A percentile compares a stretch with the other conserved stretches of the same genome.
These are phyloP conservation scores for Eucalyptus tenuipes DNA, from an alignment of 345 rosid genomes.

Conservation along the genomic window DNA sequence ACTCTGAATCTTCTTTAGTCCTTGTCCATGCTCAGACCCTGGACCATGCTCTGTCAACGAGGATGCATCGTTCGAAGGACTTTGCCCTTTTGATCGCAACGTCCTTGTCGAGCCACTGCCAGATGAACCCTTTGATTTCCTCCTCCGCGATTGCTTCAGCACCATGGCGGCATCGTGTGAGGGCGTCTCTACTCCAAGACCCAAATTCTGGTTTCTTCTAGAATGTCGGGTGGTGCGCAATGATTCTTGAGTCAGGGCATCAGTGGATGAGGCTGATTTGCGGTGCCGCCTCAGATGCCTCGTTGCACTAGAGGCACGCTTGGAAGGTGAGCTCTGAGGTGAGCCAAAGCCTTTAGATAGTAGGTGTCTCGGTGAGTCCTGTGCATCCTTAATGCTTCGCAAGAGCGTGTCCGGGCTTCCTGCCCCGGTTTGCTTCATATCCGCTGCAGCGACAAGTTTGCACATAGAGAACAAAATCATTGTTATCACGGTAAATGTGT, in stretches of 20 bases:
- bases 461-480: not conserved
- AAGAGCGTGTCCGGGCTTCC: not conserved
- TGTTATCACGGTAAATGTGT: not conserved
- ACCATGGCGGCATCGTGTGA: not conserved
- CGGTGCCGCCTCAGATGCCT: slow-evolving; percentile 22
- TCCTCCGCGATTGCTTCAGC: slow-evolving; percentile 3
- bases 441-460: not conserved
- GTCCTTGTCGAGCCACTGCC: not conserved
- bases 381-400: not conserved
- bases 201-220: not conserved
- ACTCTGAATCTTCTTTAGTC: not conserved
- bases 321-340: slow-evolving; percentile 7
- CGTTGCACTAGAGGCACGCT: not conserved
- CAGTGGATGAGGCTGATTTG: not conserved
- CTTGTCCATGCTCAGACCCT: not conserved
- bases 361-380: not conserved
- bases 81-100: slow-evolving; percentile 9
- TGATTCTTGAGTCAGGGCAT: not conserved
- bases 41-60: not conserved
- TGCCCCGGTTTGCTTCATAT: not conserved
- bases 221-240: not conserved
- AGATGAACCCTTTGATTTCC: slow-evolving; percentile 10
- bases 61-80: slow-evolving; percentile 2
- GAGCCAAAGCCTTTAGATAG: not conserved
- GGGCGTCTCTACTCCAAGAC: not conserved